Percentiles rank a stretch among this genome's conserved stretches.
phyloP scores from a whole-genome alignment of 805 yeast species.

The Zygotorulaspora florentina region DNA sequence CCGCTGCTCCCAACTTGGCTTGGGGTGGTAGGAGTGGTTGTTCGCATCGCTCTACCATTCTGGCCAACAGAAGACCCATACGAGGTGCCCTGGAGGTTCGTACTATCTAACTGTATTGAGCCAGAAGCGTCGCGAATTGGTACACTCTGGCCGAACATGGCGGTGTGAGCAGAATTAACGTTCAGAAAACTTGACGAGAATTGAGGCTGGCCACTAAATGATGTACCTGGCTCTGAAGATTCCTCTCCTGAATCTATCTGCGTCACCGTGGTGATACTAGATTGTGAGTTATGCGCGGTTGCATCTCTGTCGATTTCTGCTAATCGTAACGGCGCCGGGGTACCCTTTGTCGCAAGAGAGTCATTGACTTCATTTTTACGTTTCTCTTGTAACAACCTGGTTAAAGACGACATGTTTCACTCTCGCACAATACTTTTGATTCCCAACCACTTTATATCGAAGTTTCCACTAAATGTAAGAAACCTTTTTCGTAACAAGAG shows the following conservation, averaged over 20 bases:
- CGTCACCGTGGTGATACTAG: constrained; percentile 31
- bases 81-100: constrained; percentile 5
- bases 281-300: constrained; percentile 15
- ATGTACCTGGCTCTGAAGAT: constrained; percentile 11
- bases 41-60: constrained; percentile 15
- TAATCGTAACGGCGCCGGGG: constrained; percentile 4
- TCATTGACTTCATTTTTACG: constrained; percentile 23
- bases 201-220: constrained; percentile 10
- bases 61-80: constrained; percentile 10
- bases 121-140: constrained; percentile 23
- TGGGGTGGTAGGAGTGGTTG: constrained; percentile 13
- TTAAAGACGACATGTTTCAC: constrained; percentile 32
- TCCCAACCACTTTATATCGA: background rate
- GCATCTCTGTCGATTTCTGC: constrained; percentile 14
- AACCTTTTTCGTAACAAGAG: no score
- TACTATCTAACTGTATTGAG: constrained; percentile 23
- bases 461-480: background rate
- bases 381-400: constrained; percentile 33
- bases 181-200: constrained; percentile 32
- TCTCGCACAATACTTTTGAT: no score
- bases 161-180: constrained; percentile 37
- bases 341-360: constrained; percentile 5
- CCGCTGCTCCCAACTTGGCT: constrained; percentile 13
- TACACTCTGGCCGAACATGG: constrained; percentile 24
- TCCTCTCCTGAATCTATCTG: constrained; percentile 25